Evolutionary conservation across 805 yeast species (phyloP).

Genomic region (Pachysolen tannophilus): DNA sequence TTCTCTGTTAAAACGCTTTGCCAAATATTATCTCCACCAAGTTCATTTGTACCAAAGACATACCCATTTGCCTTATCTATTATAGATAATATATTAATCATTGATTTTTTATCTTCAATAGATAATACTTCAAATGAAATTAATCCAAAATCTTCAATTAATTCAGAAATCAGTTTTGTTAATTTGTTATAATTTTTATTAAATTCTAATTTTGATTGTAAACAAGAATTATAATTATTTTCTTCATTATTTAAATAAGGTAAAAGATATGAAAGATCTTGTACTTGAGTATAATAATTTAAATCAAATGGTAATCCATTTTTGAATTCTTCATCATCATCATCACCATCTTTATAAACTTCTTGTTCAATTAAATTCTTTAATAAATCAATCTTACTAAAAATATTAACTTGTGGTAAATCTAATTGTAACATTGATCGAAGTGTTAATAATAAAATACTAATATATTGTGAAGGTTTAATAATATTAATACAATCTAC

Average conservation of each 20-base stretch:
- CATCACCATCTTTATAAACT: conserved; percentile 9
- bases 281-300: conserved; percentile 88
- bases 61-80: conserved; percentile 94
- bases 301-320: conserved; percentile 64
- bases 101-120: conserved; percentile 84
- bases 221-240: conserved; percentile 46
- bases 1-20: conserved; percentile 83
- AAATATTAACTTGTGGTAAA: conserved; percentile 86
- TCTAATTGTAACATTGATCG: conserved; percentile 91
- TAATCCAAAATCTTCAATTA: conserved; percentile 80
- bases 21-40: conserved; percentile 98
- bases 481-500: conserved; percentile 79
- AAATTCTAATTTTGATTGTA: too few relatives aligned
- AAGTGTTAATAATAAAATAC: conserved; percentile 69
- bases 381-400: conserved; percentile 83
- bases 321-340: conserved; percentile 34
- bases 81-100: conserved; percentile 71
- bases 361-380: conserved; percentile 36
- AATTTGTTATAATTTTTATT: conserved; percentile 43
- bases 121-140: conserved; percentile 86
- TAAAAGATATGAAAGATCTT: conserved; percentile 61
- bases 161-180: conserved; percentile 71
- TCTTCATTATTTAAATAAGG: conserved; percentile 71
- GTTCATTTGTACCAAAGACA: conserved; percentile 83
- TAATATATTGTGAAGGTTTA: conserved; percentile 82